Conservation (phyloP, 1,284 basidiomycete species). For the Sporisorium scitamineum region DNA sequence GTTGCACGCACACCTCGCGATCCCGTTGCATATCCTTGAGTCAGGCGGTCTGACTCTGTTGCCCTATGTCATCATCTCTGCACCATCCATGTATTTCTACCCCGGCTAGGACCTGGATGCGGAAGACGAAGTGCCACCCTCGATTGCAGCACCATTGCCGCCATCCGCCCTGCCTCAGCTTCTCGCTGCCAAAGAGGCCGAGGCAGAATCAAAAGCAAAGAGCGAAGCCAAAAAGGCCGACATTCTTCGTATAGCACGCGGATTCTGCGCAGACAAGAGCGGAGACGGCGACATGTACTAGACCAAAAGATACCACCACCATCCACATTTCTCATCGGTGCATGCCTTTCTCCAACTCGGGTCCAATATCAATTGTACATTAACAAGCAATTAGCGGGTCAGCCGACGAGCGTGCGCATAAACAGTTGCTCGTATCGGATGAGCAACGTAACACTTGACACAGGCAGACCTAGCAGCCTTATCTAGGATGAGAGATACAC, state of each 20-base stretch:
- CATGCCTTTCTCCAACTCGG: conserved; percentile 4
- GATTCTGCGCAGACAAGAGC: conserved; percentile 66
- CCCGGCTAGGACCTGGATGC: conserved; percentile 61
- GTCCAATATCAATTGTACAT: conserved; percentile 26
- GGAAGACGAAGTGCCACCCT: conserved; percentile 64
- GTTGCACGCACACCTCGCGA: conserved; percentile 69
- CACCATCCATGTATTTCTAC: background rate
- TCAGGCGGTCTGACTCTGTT: background rate
- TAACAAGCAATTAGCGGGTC: conserved; percentile 15
- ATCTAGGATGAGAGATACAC: background rate
- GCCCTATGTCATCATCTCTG: too few species aligned
- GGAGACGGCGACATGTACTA: conserved; percentile 67
- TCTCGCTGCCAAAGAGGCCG: conserved; percentile 54
- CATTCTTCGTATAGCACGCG: conserved; percentile 54
- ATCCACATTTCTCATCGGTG: conserved; percentile 4
- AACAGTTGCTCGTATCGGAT: background rate
- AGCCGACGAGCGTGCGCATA: background rate
- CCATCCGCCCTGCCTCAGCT: conserved; percentile 56
- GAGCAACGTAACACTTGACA: background rate
- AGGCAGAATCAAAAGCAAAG: conserved; percentile 57
- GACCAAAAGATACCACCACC: conserved; percentile 10
- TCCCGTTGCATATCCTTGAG: too few species aligned
- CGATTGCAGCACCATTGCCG: conserved; percentile 58
- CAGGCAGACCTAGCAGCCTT: background rate
- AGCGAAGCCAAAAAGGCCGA: conserved; percentile 61